Evolutionary conservation across 352 stramenopile genomes (phyloP), one percentile per base, ranked within the genome.

Genomic region (Pythium myriotylum): DNA sequence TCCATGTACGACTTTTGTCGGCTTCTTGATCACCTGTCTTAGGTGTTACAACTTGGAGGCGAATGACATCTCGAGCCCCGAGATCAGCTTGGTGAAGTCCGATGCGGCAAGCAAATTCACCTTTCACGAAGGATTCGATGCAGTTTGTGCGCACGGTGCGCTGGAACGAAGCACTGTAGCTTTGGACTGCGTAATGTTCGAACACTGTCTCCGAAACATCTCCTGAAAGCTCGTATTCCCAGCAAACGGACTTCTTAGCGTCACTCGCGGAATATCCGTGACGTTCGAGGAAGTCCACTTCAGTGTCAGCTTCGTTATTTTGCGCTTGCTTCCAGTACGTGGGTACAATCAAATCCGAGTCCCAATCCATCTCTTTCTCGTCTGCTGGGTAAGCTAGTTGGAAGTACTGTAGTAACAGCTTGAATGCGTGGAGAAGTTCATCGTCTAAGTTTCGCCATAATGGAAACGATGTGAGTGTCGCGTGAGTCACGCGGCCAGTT

Each of bases 141-240:
- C 50, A 61, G n/a, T 65, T 60, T 3, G 1, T 22, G 17, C 35
- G 48, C 8, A 70, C 53, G 0, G 17, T 60, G 1, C 54, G 48
- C 3, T 51, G n/a, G 14, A 59, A 54, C 7, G 42, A 37, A 3
- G 47, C 20, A 3, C 53, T 53, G 55, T 70, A 61, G 45, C 62
- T 70, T n/a, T 62, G 42, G 16, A 70, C 62, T 19, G 55, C 62
- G 29, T 65, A 62, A 10, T 70, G 55, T 33, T 70, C 62, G n/a
- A 70, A 70, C 20, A 65, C 55, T 0, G 55, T 65, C 22, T 70
- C 62, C 0, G 54, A 61, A 4, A 70, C 24, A 19, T 70, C 55
- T 8, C 17, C 22, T 0, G 52, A 52, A 4, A 70, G 32, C 7
- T 65, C 62, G 20, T 70, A 70, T 45, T 70, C 50, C 62, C 62